Evolutionary conservation across 2,329 filamentous ascomycete species (phyloP).

Genomic region (Penicillium sclerotiorum): DNA sequence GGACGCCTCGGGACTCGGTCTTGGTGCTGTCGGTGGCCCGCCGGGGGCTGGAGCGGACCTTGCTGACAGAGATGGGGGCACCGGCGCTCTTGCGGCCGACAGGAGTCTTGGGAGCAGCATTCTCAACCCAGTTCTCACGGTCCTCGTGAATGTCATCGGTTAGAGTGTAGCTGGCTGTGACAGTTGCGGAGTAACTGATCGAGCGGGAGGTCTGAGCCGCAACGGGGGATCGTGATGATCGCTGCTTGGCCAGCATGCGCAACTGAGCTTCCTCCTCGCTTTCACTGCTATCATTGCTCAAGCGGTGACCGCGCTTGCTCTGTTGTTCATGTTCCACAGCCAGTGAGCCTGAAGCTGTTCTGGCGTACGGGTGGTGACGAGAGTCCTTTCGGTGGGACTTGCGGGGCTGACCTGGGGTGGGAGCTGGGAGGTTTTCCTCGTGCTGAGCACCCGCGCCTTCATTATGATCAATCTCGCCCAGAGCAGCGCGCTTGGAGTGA

Average conservation of each 20-base stretch:
- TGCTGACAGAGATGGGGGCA: constrained; percentile 58
- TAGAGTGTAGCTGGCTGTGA: constrained; percentile 67
- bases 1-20: constrained; percentile 44
- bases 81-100: constrained; percentile 56
- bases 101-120: constrained; percentile 55
- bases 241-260: constrained; percentile 71
- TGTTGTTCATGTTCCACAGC: constrained; percentile 44
- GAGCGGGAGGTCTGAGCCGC: constrained; percentile 67
- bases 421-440: constrained; percentile 90
- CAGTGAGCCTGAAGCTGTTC: constrained; percentile 54
- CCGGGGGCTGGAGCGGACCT: constrained; percentile 63
- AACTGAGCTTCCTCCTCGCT: constrained; percentile 83
- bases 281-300: constrained; percentile 62
- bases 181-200: constrained; percentile 73
- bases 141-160: constrained; percentile 67
- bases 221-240: constrained; percentile 65
- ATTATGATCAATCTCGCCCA: constrained; percentile 93
- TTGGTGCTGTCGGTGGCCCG: constrained; percentile 40
- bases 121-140: constrained; percentile 65
- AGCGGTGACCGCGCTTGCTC: constrained; percentile 57
- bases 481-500: constrained; percentile 74
- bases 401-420: constrained; percentile 91
- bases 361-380: constrained; percentile 72
- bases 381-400: constrained; percentile 79
- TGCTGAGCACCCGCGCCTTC: constrained; percentile 50